phyloP scores from a whole-genome alignment of 2,329 filamentous ascomycete species.

The Podosphaera leucotricha region DNA sequence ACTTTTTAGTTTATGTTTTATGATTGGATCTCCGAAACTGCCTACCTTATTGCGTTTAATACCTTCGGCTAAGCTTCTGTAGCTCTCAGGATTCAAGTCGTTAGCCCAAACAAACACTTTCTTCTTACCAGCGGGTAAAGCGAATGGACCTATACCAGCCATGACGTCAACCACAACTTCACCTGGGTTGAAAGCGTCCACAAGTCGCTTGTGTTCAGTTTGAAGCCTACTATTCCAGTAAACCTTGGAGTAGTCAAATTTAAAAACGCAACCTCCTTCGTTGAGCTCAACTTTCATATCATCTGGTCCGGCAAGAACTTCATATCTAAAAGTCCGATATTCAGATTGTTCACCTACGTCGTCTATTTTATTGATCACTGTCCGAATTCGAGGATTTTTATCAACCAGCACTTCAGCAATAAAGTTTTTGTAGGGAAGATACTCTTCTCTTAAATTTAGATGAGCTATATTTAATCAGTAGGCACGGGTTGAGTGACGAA shows the following conservation, averaged over 20 bases:
- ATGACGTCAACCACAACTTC: slow-evolving; percentile 91
- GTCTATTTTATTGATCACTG: slow-evolving; percentile 90
- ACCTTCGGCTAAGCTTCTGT: slow-evolving; percentile 44
- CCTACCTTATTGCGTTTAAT: slow-evolving; percentile 57
- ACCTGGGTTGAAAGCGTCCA: slow-evolving; percentile 52
- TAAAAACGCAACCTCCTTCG: slow-evolving; percentile 68
- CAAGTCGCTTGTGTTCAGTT: slow-evolving; percentile 65
- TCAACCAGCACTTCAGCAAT: slow-evolving; percentile 72
- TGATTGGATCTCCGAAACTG: not conserved
- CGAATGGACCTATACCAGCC: slow-evolving; percentile 92
- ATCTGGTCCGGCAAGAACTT: slow-evolving; percentile 61
- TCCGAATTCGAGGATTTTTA: slow-evolving; percentile 62
- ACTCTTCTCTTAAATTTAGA: slow-evolving; percentile 66
- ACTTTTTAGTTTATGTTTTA: slow-evolving; percentile 4
- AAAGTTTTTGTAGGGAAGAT: slow-evolving; percentile 62
- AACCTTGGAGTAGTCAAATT: slow-evolving; percentile 84
- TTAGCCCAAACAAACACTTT: slow-evolving; percentile 89
- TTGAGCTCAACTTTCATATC: slow-evolving; percentile 65
- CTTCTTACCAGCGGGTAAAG: slow-evolving; percentile 72
- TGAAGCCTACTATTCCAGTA: slow-evolving; percentile 95
- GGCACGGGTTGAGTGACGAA: not conserved
- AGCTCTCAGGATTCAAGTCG: slow-evolving; percentile 85
- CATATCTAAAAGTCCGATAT: slow-evolving; percentile 82
- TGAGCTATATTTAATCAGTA: slow-evolving; percentile 33
- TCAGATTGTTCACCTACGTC: slow-evolving; percentile 66